Evolutionary conservation across 2,329 filamentous ascomycete species (phyloP), one percentile per base, ranked within the genome.

Genomic region (Fusarium denticulatum): DNA sequence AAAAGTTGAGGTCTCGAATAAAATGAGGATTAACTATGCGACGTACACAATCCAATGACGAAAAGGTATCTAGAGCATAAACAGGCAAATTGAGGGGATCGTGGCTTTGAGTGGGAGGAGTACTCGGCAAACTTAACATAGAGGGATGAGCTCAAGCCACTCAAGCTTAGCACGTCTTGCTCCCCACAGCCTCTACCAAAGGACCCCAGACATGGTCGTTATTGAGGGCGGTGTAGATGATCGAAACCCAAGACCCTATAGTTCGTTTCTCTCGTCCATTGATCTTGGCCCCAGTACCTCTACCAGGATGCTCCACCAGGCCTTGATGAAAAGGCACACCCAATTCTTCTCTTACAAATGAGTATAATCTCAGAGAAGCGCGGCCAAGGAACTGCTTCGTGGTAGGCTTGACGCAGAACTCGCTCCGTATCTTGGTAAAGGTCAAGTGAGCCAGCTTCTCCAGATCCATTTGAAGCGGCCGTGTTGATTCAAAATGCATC

Each of bases 281-380:
- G 20, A 53, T 7, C 3, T 16, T 53, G 2, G 0, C 18, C 0
- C 14, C 4, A 7, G 7, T 0, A 9, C 5, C 5, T 13, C 34
- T 37, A 6, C 7, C 7, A 7, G 50, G 32, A 10, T 53, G 50
- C 24, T 37, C 32, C 5, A 28, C 24, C 7, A 53, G 15, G 7
- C 50, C 34, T 10, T 28, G 24, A n/a, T 28, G 34, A 7, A 53
- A 39, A 0, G 34, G 34, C 10, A 28, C 50, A 0, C 34, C 50
- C 1, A 28, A 14, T 1, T 39, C 34, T 4, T 53, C 50, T 53
- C 50, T 53, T 2, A 39, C 24, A 13, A 53, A 53, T 7, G 7
- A n/a, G 20, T 39, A 53, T 28, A 53, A 1, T 10, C 11, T 5
- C 2, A 53, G 7, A 18, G 50, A 53, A 39, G 24, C 20, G 0